A percentile compares a stretch with the other conserved stretches of the same genome.
Evolutionary conservation across 1,284 basidiomycete species (phyloP).

Genomic region (Erythrobasidium hasegawianum): DNA sequence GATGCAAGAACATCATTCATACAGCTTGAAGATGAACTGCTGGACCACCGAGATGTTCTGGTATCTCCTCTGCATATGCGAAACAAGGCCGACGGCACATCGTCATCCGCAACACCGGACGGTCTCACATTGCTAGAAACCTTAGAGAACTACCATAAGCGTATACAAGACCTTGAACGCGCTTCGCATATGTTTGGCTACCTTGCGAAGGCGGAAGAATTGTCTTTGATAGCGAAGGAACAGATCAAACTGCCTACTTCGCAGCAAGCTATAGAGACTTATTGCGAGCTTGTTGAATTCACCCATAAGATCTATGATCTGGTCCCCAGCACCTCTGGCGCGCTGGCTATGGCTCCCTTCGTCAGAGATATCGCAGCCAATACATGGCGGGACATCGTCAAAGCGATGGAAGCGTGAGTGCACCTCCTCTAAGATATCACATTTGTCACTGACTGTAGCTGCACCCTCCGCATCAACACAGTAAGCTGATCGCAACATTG

Average conservation of each 20-base stretch:
- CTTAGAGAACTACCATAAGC: constrained; percentile 67
- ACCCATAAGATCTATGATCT: constrained; percentile 32
- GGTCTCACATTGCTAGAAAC: constrained; percentile 69
- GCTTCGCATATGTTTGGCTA: constrained; percentile 71
- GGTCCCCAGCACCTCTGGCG: constrained; percentile 1
- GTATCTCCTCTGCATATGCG: constrained; percentile 16
- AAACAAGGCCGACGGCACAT: not conserved
- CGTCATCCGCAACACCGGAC: not conserved
- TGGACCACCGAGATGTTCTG: constrained; percentile 30
- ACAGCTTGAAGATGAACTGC: constrained; percentile 27
- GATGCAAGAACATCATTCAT: constrained; percentile 3
- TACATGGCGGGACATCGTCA: constrained; percentile 8
- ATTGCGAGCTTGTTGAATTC: constrained; percentile 39
- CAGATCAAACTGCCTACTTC: constrained; percentile 24
- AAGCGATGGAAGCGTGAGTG: constrained; percentile 16
- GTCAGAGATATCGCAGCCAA: constrained; percentile 11
- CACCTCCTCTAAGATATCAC: not conserved
- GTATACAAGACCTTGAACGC: constrained; percentile 67
- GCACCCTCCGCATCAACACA: constrained; percentile 49
- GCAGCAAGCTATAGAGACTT: constrained; percentile 37
- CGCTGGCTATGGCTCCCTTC: constrained; percentile 11
- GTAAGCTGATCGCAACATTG: constrained; percentile 60
- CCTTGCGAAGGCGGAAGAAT: constrained; percentile 63
- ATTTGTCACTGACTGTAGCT: too few species aligned
- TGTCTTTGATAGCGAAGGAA: constrained; percentile 59